These are phyloP conservation scores for Gnaphalium uliginosum DNA, from an alignment of 129 eudicot genomes.

Conservation along the genomic window DNA sequence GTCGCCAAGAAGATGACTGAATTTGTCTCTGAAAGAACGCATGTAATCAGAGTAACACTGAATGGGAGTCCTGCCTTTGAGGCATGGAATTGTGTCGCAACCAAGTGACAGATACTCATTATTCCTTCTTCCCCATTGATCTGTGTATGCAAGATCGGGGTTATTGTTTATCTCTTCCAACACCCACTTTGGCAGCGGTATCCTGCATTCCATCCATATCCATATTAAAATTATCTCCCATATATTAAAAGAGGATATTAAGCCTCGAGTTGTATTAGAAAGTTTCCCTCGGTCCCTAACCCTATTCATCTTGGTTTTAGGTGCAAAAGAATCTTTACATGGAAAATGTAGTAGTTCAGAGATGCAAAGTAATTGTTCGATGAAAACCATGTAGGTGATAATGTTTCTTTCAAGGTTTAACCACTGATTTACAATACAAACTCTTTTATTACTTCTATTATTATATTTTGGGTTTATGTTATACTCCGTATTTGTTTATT, in stretches of 20 bases:
- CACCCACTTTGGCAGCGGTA: conserved; percentile 95
- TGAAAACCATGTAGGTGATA: neutral
- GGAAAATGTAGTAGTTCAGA: neutral
- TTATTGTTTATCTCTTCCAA: conserved; percentile 83
- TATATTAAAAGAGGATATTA: neutral
- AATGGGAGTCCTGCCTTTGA: conserved; percentile 90
- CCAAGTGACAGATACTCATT: conserved; percentile 87
- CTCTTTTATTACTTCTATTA: neutral
- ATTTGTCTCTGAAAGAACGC: conserved; percentile 76
- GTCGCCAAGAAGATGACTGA: conserved; percentile 79
- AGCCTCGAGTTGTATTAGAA: neutral
- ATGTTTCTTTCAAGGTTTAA: neutral
- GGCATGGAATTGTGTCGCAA: conserved; percentile 74
- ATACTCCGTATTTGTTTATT: neutral
- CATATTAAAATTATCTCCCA: neutral
- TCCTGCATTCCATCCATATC: conserved; percentile 41
- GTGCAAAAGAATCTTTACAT: neutral
- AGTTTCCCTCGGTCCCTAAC: neutral
- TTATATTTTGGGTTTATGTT: neutral
- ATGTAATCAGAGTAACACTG: conserved; percentile 93
- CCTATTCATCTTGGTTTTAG: neutral
- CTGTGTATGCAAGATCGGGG: conserved; percentile 90
- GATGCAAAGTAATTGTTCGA: neutral
- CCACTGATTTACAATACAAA: neutral
- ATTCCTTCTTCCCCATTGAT: conserved; percentile 96